phyloP scores from a whole-genome alignment of 2,329 filamentous ascomycete genomes.

The Chaetoscypha palmicola region DNA sequence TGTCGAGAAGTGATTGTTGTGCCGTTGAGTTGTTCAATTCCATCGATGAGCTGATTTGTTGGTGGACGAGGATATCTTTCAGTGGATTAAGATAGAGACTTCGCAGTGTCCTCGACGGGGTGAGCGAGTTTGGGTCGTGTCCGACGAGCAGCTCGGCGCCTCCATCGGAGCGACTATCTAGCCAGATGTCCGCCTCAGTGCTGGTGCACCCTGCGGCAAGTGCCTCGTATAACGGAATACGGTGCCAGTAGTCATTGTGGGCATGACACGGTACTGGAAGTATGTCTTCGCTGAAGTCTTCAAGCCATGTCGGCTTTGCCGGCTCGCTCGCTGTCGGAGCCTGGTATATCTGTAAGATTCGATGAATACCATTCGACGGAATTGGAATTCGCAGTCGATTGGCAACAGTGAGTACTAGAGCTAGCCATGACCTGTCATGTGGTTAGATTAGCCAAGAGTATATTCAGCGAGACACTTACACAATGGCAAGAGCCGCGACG shows the following conservation, averaged over 20 bases:
- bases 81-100: constrained; percentile 54
- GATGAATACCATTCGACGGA: constrained; percentile 9
- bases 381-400: constrained; percentile 9
- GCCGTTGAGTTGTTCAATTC: not conserved
- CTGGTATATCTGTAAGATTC: constrained; percentile 8
- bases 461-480: not conserved
- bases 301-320: constrained; percentile 7
- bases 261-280: constrained; percentile 32
- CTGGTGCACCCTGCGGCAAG: constrained; percentile 49
- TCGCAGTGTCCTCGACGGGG: constrained; percentile 44
- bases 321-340: constrained; percentile 9
- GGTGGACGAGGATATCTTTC: constrained; percentile 44
- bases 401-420: constrained; percentile 7
- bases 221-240: constrained; percentile 40
- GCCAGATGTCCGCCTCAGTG: constrained; percentile 54
- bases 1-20: not conserved
- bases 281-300: constrained; percentile 11
- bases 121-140: constrained; percentile 48
- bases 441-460: not conserved
- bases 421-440: constrained; percentile 11
- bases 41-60: constrained; percentile 38
- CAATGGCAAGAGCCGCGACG: no score
- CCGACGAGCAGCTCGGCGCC: constrained; percentile 42
- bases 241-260: constrained; percentile 51
- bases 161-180: constrained; percentile 40